phyloP scores from a whole-genome alignment of 345 rosid genomes.

The Bretschneidera sinensis region DNA sequence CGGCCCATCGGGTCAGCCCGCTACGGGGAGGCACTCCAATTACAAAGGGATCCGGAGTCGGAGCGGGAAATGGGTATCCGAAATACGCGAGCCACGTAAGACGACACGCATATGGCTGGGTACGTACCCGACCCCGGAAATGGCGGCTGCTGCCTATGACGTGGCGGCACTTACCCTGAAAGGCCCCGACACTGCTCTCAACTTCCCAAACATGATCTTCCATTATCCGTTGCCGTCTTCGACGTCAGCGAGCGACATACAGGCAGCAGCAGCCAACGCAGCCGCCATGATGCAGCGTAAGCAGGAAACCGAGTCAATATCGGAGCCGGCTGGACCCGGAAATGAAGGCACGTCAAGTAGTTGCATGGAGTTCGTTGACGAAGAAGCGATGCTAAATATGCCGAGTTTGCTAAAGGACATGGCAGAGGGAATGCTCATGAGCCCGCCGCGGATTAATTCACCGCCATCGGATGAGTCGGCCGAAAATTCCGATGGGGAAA shows the following conservation, averaged over 20 bases:
- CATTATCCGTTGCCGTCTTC: constrained; percentile 51
- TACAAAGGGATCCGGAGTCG: constrained; percentile 60
- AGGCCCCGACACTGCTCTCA: constrained; percentile 49
- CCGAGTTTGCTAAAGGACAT: constrained; percentile 62
- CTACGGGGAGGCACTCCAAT: constrained; percentile 34
- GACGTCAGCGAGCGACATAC: constrained; percentile 42
- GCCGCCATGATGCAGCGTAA: constrained; percentile 33
- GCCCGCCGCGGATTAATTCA: constrained; percentile 62
- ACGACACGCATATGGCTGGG: constrained; percentile 71
- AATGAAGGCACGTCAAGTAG: constrained; percentile 8
- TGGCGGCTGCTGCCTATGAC: constrained; percentile 82
- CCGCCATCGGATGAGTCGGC: constrained; percentile 51
- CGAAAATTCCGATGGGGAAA: constrained; percentile 45
- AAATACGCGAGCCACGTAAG: constrained; percentile 74
- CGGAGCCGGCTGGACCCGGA: constrained; percentile 21
- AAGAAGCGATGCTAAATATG: constrained; percentile 48
- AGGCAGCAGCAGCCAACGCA: constrained; percentile 56
- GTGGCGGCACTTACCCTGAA: constrained; percentile 73
- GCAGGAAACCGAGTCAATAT: neutral
- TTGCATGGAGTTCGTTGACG: constrained; percentile 41
- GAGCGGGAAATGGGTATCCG: constrained; percentile 81
- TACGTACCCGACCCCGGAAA: constrained; percentile 62
- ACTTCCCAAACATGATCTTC: constrained; percentile 42
- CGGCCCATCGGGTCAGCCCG: neutral
- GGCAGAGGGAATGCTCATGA: constrained; percentile 75